Conservation (phyloP, 2,329 filamentous ascomycete genomes). For the Xylaria sp. region DNA sequence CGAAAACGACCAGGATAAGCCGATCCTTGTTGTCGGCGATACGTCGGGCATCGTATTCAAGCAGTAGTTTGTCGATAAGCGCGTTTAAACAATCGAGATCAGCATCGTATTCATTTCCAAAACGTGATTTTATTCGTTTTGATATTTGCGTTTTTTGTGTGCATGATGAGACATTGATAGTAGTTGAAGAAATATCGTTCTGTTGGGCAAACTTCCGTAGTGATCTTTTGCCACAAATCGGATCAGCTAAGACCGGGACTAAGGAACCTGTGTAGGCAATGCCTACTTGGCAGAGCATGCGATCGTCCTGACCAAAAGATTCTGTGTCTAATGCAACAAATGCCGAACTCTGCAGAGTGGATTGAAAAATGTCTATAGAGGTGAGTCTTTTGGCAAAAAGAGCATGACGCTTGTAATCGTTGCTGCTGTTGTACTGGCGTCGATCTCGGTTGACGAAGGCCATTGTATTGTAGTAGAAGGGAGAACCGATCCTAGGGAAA, state of each 20-base stretch:
- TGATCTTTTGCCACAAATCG: slow-evolving; percentile 20
- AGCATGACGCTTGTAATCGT: slow-evolving; percentile 19
- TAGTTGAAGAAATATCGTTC: slow-evolving; percentile 27
- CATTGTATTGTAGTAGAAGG: slow-evolving; percentile 15
- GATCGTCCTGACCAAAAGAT: slow-evolving; percentile 22
- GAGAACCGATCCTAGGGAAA: slow-evolving; percentile 13
- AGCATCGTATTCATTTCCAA: slow-evolving; percentile 23
- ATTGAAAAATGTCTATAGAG: slow-evolving; percentile 21
- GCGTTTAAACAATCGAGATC: slow-evolving; percentile 21
- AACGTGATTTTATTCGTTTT: slow-evolving; percentile 22
- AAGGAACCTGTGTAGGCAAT: slow-evolving; percentile 27
- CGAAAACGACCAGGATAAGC: slow-evolving; percentile 27
- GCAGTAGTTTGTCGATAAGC: slow-evolving; percentile 26
- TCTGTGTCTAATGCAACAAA: slow-evolving; percentile 23
- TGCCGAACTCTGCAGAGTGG: slow-evolving; percentile 13
- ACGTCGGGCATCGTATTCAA: slow-evolving; percentile 25
- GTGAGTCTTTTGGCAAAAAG: slow-evolving; percentile 23
- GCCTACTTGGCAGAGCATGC: slow-evolving; percentile 22
- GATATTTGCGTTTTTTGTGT: slow-evolving; percentile 24
- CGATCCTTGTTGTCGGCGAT: slow-evolving; percentile 25
- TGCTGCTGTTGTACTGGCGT: slow-evolving; percentile 12
- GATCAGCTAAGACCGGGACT: slow-evolving; percentile 21
- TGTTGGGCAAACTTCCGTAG: slow-evolving; percentile 24
- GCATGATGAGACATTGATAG: slow-evolving; percentile 27
- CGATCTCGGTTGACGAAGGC: slow-evolving; percentile 18